A percentile compares a stretch with the other conserved stretches of the same genome.
Conservation (phyloP, 345 rosid genomes). For the Diplotaxis tenuifolia region DNA sequence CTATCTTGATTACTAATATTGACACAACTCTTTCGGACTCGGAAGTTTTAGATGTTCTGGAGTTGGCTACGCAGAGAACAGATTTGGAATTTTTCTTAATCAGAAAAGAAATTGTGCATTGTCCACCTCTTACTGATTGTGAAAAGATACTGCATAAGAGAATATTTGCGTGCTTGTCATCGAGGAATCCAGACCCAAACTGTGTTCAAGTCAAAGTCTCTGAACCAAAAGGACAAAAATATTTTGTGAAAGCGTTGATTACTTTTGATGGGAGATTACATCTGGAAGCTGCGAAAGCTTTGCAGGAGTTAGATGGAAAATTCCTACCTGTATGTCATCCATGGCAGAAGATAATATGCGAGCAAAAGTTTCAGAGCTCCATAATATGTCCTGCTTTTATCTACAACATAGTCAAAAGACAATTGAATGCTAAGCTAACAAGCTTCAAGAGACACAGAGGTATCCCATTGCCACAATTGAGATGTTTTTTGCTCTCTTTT, state of each 20-base stretch:
- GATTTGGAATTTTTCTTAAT: constrained; percentile 54
- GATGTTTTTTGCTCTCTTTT: constrained; percentile 16
- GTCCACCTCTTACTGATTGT: constrained; percentile 49
- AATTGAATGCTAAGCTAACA: constrained; percentile 46
- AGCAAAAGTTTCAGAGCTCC: constrained; percentile 73
- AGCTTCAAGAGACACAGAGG: constrained; percentile 49
- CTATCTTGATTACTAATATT: constrained; percentile 49
- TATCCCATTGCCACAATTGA: constrained; percentile 26
- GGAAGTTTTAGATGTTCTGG: constrained; percentile 57
- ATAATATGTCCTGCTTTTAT: constrained; percentile 63
- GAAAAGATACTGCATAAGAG: constrained; percentile 54
- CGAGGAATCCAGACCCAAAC: constrained; percentile 44
- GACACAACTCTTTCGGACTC: constrained; percentile 64
- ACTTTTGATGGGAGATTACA: constrained; percentile 79
- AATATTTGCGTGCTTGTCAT: constrained; percentile 63
- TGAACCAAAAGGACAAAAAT: constrained; percentile 50
- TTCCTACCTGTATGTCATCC: constrained; percentile 61
- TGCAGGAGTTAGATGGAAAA: constrained; percentile 75
- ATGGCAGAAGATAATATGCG: constrained; percentile 84
- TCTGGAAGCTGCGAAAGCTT: constrained; percentile 93
- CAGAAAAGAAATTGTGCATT: constrained; percentile 50
- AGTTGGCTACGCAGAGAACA: constrained; percentile 45
- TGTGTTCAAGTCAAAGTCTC: constrained; percentile 58
- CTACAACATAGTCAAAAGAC: constrained; percentile 58
- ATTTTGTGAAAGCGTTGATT: constrained; percentile 52